Conservation (phyloP, 805 yeast genomes). For the Candida boidinii region DNA sequence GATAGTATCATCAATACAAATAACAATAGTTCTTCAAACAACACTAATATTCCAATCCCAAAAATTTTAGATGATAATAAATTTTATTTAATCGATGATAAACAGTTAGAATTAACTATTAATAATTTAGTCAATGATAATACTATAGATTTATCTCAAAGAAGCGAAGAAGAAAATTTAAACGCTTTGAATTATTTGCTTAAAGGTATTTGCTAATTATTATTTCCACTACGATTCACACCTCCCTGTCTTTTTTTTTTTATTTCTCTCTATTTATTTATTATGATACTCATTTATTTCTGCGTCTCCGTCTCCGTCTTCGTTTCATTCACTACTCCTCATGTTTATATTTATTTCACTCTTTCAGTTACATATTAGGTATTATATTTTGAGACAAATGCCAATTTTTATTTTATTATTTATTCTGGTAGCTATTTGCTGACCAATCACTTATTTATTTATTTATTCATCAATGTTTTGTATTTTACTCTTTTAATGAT, state of each 20-base stretch:
- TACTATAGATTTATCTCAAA: conserved; percentile 11
- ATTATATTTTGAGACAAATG: too few relatives aligned
- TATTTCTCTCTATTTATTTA: neutral
- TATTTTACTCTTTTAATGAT: too few relatives aligned
- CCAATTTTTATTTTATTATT: too few relatives aligned
- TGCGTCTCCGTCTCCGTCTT: neutral
- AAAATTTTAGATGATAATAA: too few relatives aligned
- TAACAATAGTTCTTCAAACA: too few relatives aligned
- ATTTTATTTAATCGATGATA: conserved; percentile 3
- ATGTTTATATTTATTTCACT: too few relatives aligned
- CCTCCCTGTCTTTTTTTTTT: conserved; percentile 1
- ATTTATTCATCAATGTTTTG: too few relatives aligned
- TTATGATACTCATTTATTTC: neutral
- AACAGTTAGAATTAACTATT: conserved; percentile 6
- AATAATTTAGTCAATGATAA: conserved; percentile 13
- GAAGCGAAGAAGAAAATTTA: conserved; percentile 16
- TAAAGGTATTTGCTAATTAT: conserved; percentile 6
- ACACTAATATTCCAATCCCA: too few relatives aligned
- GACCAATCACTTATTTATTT: too few relatives aligned
- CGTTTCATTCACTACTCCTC: neutral
- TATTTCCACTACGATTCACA: neutral
- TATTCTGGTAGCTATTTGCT: too few relatives aligned
- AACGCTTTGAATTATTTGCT: conserved; percentile 14
- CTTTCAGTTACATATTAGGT: too few relatives aligned
- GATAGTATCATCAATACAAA: too few relatives aligned